Evolutionary conservation across 75 land plant genomes (phyloP).

Genomic region (Isoetes taiwanensis): DNA sequence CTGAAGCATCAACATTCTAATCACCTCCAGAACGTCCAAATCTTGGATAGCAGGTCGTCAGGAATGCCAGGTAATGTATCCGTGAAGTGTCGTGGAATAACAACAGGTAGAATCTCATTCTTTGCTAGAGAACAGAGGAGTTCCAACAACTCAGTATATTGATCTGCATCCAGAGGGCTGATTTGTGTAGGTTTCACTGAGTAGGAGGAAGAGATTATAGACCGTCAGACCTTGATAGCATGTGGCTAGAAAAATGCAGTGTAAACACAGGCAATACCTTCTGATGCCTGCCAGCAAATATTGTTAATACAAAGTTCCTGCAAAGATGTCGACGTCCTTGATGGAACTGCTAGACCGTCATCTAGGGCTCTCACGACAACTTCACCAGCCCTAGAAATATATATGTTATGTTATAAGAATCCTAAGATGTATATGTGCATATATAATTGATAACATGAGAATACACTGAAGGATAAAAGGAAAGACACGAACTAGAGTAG

Average conservation of each 20-base stretch:
- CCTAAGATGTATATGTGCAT: no score
- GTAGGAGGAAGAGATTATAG: no score
- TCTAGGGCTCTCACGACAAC: neutral
- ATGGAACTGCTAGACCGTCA: neutral
- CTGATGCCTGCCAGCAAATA: neutral
- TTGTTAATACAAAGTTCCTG: neutral
- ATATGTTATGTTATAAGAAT: no score
- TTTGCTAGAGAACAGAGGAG: neutral
- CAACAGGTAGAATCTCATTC: slow-evolving; percentile 1
- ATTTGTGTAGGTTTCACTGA: no score
- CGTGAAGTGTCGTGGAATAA: neutral
- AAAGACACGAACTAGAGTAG: no score
- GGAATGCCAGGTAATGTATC: neutral
- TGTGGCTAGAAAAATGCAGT: no score
- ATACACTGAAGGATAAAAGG: no score
- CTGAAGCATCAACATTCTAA: neutral
- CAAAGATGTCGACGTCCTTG: neutral
- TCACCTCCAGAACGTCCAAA: neutral
- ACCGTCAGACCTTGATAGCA: no score
- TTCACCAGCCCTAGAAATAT: neutral
- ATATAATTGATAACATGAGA: no score
- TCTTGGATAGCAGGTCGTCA: neutral
- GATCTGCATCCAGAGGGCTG: no score
- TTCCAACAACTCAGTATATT: neutral
- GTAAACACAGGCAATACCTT: neutral